Evolutionary conservation across 352 stramenopile genomes (phyloP), one percentile per base, ranked within the genome.

Genomic region (Phytopythium aichiense): DNA sequence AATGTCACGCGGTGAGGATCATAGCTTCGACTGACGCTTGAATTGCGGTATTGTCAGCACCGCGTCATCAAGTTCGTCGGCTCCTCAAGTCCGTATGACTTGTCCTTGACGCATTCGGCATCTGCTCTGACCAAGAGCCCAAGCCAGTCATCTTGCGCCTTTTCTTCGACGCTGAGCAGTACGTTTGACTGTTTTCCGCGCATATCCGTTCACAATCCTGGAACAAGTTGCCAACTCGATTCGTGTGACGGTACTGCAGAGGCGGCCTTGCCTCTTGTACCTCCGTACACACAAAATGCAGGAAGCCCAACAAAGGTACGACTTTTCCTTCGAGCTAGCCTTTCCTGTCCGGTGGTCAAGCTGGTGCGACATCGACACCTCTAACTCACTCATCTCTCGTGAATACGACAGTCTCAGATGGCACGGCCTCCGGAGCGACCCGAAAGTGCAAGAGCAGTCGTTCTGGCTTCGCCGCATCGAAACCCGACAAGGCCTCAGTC

Each of bases 401-500:
- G 42, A 1, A 7, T 25, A 20, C 12, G n/a, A 16, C 7, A 33
- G 33, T 22, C 33, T 38, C 28, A 38, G 49, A 56, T 12, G 8
- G 9, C 13, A 15, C 61, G 35, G 45, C 59, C 15, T 16, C 52
- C 50, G 49, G 40, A 4, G 54, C 49, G 35, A 46, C 35, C 9
- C 49, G 37, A 58, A n/a, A 64, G 8, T n/a, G 30, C 18, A 54
- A 60, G 18, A 54, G 65, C 22, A 16, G 38, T 18, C 49, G 6
- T 52, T n/a, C 61, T 28, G 15, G 9, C 42, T 8, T 48, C 15
- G 16, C 6, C 18, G 13, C 43, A 37, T 7, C 64, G 61, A 6
- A 61, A 64, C 7, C 78, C 78, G 20, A 60, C 63, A 35, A 64
- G 79, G 42, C 79, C 79, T 11, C 79, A 86, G 51, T 88, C 79